phyloP scores from a whole-genome alignment of 1,284 basidiomycete genomes.

The Microbotryum lychnidis-dioicae region DNA sequence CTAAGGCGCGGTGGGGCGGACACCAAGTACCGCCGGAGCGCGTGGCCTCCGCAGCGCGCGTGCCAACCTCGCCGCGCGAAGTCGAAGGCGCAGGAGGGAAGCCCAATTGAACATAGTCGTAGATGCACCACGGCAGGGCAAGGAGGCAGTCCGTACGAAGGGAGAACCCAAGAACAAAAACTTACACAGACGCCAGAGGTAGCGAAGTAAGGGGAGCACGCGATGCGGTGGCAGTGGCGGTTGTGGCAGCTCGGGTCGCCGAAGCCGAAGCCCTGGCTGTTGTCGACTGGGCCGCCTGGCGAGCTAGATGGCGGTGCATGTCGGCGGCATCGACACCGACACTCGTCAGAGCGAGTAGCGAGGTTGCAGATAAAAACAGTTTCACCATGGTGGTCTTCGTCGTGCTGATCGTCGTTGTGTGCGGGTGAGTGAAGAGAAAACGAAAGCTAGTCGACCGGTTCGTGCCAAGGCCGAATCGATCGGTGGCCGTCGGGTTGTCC shows the following conservation, averaged over 20 bases:
- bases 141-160: background rate
- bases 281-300: constrained; percentile 5
- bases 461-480: too few species aligned
- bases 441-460: too few species aligned
- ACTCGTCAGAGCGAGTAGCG: too few species aligned
- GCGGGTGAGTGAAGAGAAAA: too few species aligned
- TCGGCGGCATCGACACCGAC: too few species aligned
- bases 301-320: background rate
- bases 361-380: too few species aligned
- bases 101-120: background rate
- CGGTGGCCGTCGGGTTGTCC: too few species aligned
- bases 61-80: background rate
- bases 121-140: background rate
- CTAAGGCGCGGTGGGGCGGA: too few species aligned
- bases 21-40: background rate
- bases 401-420: too few species aligned
- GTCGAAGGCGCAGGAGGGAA: constrained; percentile 1
- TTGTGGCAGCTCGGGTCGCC: background rate
- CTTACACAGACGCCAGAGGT: constrained; percentile 6
- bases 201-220: background rate
- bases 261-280: background rate
- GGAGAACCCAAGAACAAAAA: background rate
- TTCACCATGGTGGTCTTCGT: too few species aligned
- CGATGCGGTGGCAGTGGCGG: background rate
- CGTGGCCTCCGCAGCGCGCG: constrained; percentile 2